These are phyloP conservation scores for Bipolaris victoriae DNA, from an alignment of 2,329 filamentous ascomycete genomes.

Conservation along the genomic window DNA sequence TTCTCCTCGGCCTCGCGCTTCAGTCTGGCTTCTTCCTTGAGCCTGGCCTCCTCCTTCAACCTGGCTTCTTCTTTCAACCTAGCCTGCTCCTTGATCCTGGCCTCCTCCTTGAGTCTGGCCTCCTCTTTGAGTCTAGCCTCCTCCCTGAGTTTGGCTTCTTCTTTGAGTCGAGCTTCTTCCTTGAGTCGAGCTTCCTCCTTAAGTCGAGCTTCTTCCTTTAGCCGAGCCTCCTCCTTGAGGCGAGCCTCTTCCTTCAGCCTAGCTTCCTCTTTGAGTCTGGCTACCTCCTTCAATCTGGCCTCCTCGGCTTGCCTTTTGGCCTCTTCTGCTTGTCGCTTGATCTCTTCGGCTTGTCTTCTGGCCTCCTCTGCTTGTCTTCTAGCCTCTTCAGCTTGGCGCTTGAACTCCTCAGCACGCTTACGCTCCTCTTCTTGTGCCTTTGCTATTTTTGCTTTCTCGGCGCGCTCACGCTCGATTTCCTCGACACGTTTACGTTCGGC, in stretches of 20 bases:
- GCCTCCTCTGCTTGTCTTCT: constrained; percentile 49
- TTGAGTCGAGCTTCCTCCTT: no score
- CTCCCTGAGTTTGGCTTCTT: no score
- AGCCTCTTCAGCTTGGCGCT: constrained; percentile 45
- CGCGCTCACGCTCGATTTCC: constrained; percentile 61
- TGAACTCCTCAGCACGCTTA: constrained; percentile 50
- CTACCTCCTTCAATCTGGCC: constrained; percentile 48
- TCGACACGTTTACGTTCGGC: constrained; percentile 40
- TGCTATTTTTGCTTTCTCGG: constrained; percentile 50
- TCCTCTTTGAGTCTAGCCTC: constrained; percentile 29
- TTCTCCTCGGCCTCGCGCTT: background rate
- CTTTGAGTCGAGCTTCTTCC: no score
- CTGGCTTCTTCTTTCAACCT: constrained; percentile 30
- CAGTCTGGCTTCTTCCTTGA: constrained; percentile 59
- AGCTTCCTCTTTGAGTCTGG: constrained; percentile 57
- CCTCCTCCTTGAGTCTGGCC: constrained; percentile 34
- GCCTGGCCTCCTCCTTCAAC: constrained; percentile 40
- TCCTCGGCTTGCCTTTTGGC: constrained; percentile 45
- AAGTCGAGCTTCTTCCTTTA: constrained; percentile 1
- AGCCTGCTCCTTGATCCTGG: background rate
- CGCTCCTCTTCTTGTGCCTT: constrained; percentile 36
- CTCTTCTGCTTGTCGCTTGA: constrained; percentile 45
- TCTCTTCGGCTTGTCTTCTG: constrained; percentile 53
- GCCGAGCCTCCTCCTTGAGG: no score
- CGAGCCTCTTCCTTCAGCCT: constrained; percentile 28